Conservation (phyloP, 2,329 filamentous ascomycete genomes). For the Cladosporium sp. region DNA sequence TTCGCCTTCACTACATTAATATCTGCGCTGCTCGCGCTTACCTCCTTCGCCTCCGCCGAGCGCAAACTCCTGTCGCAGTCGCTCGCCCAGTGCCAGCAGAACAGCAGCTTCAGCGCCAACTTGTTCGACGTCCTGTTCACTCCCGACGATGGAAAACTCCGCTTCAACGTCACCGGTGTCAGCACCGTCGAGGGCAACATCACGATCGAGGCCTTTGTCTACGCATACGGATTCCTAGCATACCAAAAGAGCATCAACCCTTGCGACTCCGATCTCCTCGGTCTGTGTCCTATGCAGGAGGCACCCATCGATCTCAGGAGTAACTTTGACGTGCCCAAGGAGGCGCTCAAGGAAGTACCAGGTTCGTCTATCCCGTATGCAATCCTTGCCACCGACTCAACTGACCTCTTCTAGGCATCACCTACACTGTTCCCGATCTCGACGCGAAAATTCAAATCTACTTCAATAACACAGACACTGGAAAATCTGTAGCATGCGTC, state of each 20-base stretch:
- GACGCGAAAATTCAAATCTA: slow-evolving; percentile 78
- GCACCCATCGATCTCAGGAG: slow-evolving; percentile 74
- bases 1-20: slow-evolving; percentile 12
- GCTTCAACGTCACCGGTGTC: slow-evolving; percentile 70
- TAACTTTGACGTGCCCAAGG: slow-evolving; percentile 54
- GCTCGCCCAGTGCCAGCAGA: slow-evolving; percentile 74
- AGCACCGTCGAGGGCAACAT: slow-evolving; percentile 81
- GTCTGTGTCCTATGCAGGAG: slow-evolving; percentile 85
- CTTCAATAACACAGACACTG: slow-evolving; percentile 64
- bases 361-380: slow-evolving; percentile 36
- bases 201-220: slow-evolving; percentile 66
- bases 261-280: slow-evolving; percentile 61
- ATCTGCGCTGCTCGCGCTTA: slow-evolving; percentile 30
- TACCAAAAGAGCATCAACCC: slow-evolving; percentile 65
- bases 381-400: slow-evolving; percentile 19
- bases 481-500: slow-evolving; percentile 70
- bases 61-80: slow-evolving; percentile 70
- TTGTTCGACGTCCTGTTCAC: slow-evolving; percentile 82
- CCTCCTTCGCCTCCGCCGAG: slow-evolving; percentile 51
- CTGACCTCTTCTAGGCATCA: slow-evolving; percentile 50
- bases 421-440: slow-evolving; percentile 83
- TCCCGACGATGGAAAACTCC: slow-evolving; percentile 64
- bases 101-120: slow-evolving; percentile 80
- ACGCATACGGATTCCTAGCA: slow-evolving; percentile 75
- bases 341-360: slow-evolving; percentile 62